phyloP scores from a whole-genome alignment of 257 asterid species.

The Orobanche coerulescens region DNA sequence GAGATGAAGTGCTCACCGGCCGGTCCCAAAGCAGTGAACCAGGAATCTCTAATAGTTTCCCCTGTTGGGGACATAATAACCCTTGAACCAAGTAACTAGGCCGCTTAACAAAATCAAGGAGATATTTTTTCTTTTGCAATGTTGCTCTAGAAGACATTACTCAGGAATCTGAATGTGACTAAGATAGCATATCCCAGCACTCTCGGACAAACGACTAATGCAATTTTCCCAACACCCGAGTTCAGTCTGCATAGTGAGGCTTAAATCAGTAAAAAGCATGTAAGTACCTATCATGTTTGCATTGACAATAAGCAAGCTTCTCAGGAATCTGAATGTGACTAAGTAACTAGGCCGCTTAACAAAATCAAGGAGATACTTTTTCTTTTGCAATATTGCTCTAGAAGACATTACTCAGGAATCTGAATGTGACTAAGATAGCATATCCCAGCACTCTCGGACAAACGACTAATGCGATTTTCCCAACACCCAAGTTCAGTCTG shows the following conservation, averaged over 20 bases:
- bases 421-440: slow-evolving; percentile 32
- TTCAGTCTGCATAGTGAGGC: slow-evolving; percentile 25
- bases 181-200: slow-evolving; percentile 31
- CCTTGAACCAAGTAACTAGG: slow-evolving; percentile 33
- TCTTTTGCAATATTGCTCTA: slow-evolving; percentile 60
- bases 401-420: slow-evolving; percentile 58
- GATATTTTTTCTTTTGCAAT: slow-evolving; percentile 43
- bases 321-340: too few species aligned
- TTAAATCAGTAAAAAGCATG: slow-evolving; percentile 20
- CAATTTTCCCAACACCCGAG: slow-evolving; percentile 22
- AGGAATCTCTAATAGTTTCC: slow-evolving; percentile 28
- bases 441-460: slow-evolving; percentile 27
- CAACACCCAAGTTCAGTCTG: slow-evolving; percentile 23
- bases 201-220: slow-evolving; percentile 16
- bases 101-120: slow-evolving; percentile 41
- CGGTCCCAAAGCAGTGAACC: slow-evolving; percentile 36
- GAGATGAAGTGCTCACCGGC: slow-evolving; percentile 31
- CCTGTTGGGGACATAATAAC: slow-evolving; percentile 40
- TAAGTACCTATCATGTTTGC: neutral
- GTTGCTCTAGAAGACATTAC: slow-evolving; percentile 82
- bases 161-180: slow-evolving; percentile 30
- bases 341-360: slow-evolving; percentile 29
- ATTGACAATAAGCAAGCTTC: neutral
- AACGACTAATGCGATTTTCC: slow-evolving; percentile 25
- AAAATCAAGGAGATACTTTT: slow-evolving; percentile 44